A percentile compares a stretch with the other conserved stretches of the same genome.
Conservation (phyloP, 306 rosid genomes). For the Lupinus albus region DNA sequence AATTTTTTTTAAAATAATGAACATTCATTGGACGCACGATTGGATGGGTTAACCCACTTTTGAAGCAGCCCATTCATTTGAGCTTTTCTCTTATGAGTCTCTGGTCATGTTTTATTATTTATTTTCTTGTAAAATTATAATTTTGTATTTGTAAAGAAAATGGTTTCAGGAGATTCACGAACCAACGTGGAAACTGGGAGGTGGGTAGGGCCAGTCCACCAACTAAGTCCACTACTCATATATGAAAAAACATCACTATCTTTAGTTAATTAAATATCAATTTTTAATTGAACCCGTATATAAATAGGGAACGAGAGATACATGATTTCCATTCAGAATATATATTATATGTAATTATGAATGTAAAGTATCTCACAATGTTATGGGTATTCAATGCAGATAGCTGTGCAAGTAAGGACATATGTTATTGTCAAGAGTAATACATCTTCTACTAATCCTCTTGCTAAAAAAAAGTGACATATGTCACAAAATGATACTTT, state of each 20-base stretch:
- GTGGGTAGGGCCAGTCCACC: not conserved
- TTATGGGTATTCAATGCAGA: not conserved
- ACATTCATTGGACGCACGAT: too few relatives aligned
- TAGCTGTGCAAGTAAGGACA: not conserved
- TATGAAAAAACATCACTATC: too few relatives aligned
- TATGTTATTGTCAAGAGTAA: too few relatives aligned
- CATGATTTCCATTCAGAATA: too few relatives aligned
- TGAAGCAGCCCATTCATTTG: not conserved
- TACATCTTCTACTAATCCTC: too few relatives aligned
- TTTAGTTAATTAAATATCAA: too few relatives aligned
- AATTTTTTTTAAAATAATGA: too few relatives aligned
- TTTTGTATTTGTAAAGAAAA: not conserved
- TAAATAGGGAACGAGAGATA: too few relatives aligned
- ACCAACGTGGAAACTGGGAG: not conserved
- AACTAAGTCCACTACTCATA: slow-evolving; percentile 11
- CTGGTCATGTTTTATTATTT: not conserved
- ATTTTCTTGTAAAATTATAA: not conserved
- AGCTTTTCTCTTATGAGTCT: not conserved
- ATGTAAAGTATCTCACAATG: not conserved
- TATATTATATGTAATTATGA: not conserved
- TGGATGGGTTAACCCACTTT: too few relatives aligned
- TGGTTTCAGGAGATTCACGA: not conserved
- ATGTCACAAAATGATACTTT: too few relatives aligned
- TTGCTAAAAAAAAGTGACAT: too few relatives aligned
- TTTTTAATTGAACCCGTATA: too few relatives aligned